These are phyloP conservation scores for Colletotrichum sidae DNA, from an alignment of 2,329 filamentous ascomycete genomes.

Conservation along the genomic window DNA sequence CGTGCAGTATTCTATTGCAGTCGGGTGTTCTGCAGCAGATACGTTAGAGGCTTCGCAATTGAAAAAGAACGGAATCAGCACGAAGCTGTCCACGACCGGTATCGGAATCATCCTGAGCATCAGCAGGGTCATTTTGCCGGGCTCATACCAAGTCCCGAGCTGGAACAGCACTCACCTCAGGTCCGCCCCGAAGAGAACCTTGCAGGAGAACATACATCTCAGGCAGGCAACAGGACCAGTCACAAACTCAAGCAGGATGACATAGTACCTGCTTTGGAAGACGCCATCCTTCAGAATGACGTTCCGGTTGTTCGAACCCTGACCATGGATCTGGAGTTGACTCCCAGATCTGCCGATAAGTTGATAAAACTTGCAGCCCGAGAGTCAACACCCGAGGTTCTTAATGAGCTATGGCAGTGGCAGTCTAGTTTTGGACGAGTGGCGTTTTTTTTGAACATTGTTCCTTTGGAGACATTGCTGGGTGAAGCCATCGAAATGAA, in stretches of 20 bases:
- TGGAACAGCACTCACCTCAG: no score
- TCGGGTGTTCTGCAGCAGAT: no score
- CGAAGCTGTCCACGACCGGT: no score
- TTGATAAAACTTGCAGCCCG: background rate
- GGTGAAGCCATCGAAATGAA: background rate
- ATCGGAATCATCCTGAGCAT: no score
- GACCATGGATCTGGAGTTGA: background rate
- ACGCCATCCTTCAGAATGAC: background rate
- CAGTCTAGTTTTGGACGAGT: rapidly evolving
- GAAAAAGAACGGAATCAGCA: no score
- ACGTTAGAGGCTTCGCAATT: no score
- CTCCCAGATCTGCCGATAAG: rapidly evolving
- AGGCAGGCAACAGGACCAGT: no score
- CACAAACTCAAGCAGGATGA: background rate
- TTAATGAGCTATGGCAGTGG: background rate
- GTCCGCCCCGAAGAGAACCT: no score
- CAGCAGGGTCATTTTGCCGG: no score
- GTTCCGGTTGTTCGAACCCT: background rate
- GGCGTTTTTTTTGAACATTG: no score
- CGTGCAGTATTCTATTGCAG: background rate
- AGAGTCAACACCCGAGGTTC: background rate
- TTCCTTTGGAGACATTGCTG: background rate
- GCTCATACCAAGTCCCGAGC: no score
- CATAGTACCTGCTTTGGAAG: background rate
- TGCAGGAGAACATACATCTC: no score